These are phyloP conservation scores for Fusarium sp. DNA, from an alignment of 2,329 filamentous ascomycete genomes.

Conservation along the genomic window DNA sequence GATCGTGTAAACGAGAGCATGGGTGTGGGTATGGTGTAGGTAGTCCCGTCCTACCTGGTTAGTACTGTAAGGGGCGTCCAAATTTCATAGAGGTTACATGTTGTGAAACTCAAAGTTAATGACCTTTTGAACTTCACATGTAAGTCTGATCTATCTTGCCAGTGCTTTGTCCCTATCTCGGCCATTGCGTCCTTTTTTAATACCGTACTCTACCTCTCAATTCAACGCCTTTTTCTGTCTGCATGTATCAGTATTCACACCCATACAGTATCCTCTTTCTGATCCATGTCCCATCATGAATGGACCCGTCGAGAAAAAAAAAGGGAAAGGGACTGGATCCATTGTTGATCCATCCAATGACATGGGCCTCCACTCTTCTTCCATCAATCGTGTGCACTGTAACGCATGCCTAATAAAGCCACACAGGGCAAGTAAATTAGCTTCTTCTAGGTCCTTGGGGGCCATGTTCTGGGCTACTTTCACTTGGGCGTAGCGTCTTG, in stretches of 20 bases:
- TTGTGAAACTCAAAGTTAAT: constrained; percentile 15
- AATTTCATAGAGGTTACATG: constrained; percentile 6
- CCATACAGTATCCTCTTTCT: constrained; percentile 1
- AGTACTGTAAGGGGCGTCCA: constrained; percentile 12
- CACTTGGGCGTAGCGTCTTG: constrained; percentile 10
- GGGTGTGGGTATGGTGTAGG: constrained; percentile 8
- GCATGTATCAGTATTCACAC: background rate
- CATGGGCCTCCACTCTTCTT: constrained; percentile 38
- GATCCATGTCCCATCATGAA: constrained; percentile 11
- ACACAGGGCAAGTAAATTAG: constrained; percentile 42
- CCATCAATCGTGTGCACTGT: constrained; percentile 40
- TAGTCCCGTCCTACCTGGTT: background rate
- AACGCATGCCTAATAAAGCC: constrained; percentile 33
- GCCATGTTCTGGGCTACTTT: constrained; percentile 17
- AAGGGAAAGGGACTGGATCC: constrained; percentile 25
- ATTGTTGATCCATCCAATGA: constrained; percentile 30
- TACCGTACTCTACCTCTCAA: constrained; percentile 1
- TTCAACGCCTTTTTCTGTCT: constrained; percentile 9
- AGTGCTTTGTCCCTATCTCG: background rate
- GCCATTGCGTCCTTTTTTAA: constrained; percentile 3
- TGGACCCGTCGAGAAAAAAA: constrained; percentile 30
- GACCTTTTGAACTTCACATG: background rate
- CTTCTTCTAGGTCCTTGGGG: constrained; percentile 39
- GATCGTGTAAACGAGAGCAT: constrained; percentile 20
- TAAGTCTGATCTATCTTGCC: background rate